Base-by-base conservation (phyloP, 495 filamentous ascomycete species). In the Penicillium egyptiacum region DNA sequence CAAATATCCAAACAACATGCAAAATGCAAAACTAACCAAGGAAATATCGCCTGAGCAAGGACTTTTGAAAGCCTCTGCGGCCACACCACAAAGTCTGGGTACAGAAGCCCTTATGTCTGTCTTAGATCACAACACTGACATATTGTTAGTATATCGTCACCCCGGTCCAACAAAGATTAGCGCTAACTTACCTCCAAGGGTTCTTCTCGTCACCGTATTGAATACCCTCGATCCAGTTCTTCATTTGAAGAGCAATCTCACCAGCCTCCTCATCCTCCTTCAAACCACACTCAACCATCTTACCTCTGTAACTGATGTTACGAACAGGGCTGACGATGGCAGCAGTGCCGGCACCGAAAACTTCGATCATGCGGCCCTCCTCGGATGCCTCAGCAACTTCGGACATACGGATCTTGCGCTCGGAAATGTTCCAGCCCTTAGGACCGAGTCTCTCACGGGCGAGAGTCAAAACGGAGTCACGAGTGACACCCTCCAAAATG, bases 191-290 rank as follows among this genome's bases (percentile, higher is more conserved):
- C 75, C 90, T 92, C 92, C 92, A 96, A 53, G 84, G 79, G 69
- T 95, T 89, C 67, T 88, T 79, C 71, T 95, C 91, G 63, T 96
- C 91, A 43, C 94, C 94, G 69, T 98, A 97, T 75, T 96, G 92
- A 56, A 92, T 89, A 42, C 78, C 86, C 75, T 96, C 92, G 59
- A 98, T 96, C 94, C 94, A 98, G 62, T 82, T 81, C 86, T 96
- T 96, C 87, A 98, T 90, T 71, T 81, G 80, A 62, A 81, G 76
- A 42, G 94, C 85, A 57, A 97, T 81, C 66, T 91, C 87, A 42
- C 94, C 95, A 8, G 88, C 89, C 74, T 98, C 94, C 71, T 94
- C 82, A 37, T 84, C 75, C 57, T 88, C 83, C 67, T 79, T 80
- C 63, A 96, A 69, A 8, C 89, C 88, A 70, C 93, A 97, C 55